These are phyloP conservation scores for Periconia macrospinosa DNA, from an alignment of 2,329 filamentous ascomycete genomes.

Conservation along the genomic window DNA sequence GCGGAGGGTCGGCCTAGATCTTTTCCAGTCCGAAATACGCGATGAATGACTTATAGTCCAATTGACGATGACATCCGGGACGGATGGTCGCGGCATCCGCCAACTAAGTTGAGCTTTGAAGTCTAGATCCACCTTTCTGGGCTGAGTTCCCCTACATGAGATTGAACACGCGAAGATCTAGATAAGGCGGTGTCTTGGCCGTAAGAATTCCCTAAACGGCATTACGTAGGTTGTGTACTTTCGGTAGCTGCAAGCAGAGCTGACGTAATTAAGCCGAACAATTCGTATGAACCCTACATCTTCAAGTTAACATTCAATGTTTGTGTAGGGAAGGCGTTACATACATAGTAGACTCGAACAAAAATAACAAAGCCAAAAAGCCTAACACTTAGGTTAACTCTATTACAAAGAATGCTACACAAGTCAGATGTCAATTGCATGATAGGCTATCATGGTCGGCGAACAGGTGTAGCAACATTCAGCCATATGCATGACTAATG, in stretches of 20 bases:
- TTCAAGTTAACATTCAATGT: no score
- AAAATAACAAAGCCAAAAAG: no score
- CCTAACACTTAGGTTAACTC: no score
- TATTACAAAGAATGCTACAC: no score
- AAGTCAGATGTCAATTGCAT: no score
- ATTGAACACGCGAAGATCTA: no score
- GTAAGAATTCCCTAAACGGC: not conserved
- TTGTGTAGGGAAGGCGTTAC: no score
- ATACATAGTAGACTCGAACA: no score
- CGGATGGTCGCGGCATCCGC: not conserved
- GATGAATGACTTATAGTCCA: not conserved
- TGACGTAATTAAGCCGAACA: not conserved
- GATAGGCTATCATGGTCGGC: no score
- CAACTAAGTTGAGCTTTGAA: not conserved
- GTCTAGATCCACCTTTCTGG: not conserved
- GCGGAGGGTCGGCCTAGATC: slow-evolving; percentile 1
- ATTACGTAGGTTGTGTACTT: not conserved
- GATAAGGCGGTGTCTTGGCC: not conserved
- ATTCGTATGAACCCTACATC: not conserved
- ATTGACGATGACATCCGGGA: not conserved
- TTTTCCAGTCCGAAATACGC: not conserved
- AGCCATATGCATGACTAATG: no score
- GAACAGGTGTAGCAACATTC: no score
- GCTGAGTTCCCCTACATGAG: not conserved
- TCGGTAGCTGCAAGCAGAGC: no score